Evolutionary conservation across 805 yeast genomes (phyloP), one percentile per base, ranked within the genome.

Genomic region (Cyberlindnera misumaiensis): DNA sequence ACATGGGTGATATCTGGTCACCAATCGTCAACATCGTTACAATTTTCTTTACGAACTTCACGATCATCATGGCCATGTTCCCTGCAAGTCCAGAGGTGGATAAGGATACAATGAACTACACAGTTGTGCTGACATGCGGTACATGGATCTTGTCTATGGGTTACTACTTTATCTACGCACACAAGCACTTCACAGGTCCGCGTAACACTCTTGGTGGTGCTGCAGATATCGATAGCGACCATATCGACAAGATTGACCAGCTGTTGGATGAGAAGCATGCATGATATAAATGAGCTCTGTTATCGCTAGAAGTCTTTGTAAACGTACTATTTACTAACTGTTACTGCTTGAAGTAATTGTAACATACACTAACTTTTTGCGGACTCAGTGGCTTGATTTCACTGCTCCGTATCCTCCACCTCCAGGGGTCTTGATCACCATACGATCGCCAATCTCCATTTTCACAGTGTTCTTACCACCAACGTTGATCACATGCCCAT

Each of bases 341-440:
- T n/a, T n/a, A n/a, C n/a, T n/a, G n/a, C n/a, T n/a, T n/a, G n/a
- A n/a, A n/a, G n/a, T n/a, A n/a, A n/a, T n/a, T n/a, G n/a, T n/a
- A n/a, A n/a, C n/a, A n/a, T n/a, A n/a, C n/a, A n/a, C n/a, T n/a
- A n/a, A n/a, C n/a, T n/a, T n/a, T n/a, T n/a, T n/a, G n/a, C n/a
- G n/a, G n/a, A n/a, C n/a, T n/a, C n/a, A n/a, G n/a, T n/a, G 8
- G 24, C 24, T 20, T 20, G 24, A 20, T 8, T 20, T 13, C 11
- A 8, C 16, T n/a, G 26, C 9, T 20, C 94, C 94, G 58, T 68
- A 84, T 0, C 88, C 95, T 32, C 93, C 95, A 25, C 93, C 95
- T 32, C 95, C 95, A 2, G 95, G 95, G 0, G 95, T 84, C 49
- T 65, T 58, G 28, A 86, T 75, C 7, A 78, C 58, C 28, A 85